phyloP scores from a whole-genome alignment of 805 yeast genomes.

The Spathaspora passalidarum region DNA sequence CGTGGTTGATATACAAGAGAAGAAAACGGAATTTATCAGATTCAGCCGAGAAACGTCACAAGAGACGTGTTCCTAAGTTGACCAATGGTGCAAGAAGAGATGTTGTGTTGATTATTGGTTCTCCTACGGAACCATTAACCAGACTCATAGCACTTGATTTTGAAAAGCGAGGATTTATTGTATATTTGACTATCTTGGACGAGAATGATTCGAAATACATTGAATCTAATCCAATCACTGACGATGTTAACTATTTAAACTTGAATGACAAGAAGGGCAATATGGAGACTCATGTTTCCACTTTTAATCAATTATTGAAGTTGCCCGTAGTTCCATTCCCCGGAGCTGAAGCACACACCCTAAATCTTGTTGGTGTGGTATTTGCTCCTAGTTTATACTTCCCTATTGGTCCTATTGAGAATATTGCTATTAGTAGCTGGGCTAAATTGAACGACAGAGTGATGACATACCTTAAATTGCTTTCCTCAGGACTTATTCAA shows the following conservation, averaged over 20 bases:
- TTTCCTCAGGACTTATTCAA: conserved; percentile 54
- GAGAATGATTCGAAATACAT: conserved; percentile 54
- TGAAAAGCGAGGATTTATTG: conserved; percentile 77
- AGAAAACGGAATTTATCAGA: background rate
- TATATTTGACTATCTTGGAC: conserved; percentile 68
- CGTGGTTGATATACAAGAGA: background rate
- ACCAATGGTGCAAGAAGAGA: conserved; percentile 72
- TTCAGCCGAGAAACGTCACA: conserved; percentile 9
- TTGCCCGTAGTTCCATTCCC: conserved; percentile 57
- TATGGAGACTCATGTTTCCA: conserved; percentile 46
- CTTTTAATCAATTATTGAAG: conserved; percentile 47
- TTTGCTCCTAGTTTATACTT: conserved; percentile 68
- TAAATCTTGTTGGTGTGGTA: conserved; percentile 62
- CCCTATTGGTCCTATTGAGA: conserved; percentile 67
- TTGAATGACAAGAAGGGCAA: conserved; percentile 43
- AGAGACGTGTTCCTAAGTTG: conserved; percentile 59
- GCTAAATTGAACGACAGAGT: conserved; percentile 44
- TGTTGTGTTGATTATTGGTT: conserved; percentile 71
- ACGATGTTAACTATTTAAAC: conserved; percentile 66
- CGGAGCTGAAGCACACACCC: conserved; percentile 53
- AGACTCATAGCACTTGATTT: conserved; percentile 69
- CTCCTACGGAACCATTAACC: conserved; percentile 72
- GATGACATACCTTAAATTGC: conserved; percentile 46
- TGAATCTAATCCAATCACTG: conserved; percentile 54
- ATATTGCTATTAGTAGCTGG: conserved; percentile 53